Evolutionary conservation across 192 early-diverging fungal species (phyloP).

Genomic region (Gaertneriomyces semiglobifer): DNA sequence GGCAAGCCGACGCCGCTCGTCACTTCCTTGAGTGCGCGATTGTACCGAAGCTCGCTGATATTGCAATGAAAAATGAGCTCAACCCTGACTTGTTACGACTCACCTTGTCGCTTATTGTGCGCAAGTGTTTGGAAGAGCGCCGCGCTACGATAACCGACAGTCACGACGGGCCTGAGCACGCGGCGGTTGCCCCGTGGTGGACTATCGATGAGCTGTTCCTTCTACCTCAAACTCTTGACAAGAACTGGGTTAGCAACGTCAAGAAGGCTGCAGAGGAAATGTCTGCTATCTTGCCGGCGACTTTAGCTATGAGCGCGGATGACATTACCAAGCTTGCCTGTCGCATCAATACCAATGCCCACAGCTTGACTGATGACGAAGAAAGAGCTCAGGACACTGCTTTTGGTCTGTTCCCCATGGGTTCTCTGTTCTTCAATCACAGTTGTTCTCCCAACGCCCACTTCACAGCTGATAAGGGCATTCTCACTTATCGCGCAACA

Average conservation of each 20-base stretch:
- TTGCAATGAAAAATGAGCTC: constrained; percentile 31
- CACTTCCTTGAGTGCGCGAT: constrained; percentile 36
- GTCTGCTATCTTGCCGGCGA: constrained; percentile 34
- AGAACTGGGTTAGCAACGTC: constrained; percentile 33
- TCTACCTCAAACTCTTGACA: constrained; percentile 33
- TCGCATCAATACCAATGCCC: constrained; percentile 61
- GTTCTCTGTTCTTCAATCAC: constrained; percentile 54
- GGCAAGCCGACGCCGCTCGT: constrained; percentile 33
- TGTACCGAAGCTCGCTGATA: constrained; percentile 27
- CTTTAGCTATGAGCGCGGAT: constrained; percentile 29
- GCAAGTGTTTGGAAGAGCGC: constrained; percentile 19
- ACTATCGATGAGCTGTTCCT: constrained; percentile 28
- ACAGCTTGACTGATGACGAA: constrained; percentile 49
- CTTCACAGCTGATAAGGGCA: constrained; percentile 53
- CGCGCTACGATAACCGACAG: constrained; percentile 18
- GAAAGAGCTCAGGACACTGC: constrained; percentile 46
- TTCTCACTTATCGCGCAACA: constrained; percentile 60
- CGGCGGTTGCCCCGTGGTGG: constrained; percentile 27
- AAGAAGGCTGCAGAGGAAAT: constrained; percentile 31
- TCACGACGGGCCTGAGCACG: constrained; percentile 5
- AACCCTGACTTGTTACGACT: constrained; percentile 35
- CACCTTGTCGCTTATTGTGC: constrained; percentile 28
- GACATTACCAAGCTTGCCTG: constrained; percentile 49
- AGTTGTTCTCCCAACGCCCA: constrained; percentile 71
- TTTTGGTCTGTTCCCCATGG: constrained; percentile 65